Conservation (phyloP, 257 asterid genomes). For the Lantana camara region DNA sequence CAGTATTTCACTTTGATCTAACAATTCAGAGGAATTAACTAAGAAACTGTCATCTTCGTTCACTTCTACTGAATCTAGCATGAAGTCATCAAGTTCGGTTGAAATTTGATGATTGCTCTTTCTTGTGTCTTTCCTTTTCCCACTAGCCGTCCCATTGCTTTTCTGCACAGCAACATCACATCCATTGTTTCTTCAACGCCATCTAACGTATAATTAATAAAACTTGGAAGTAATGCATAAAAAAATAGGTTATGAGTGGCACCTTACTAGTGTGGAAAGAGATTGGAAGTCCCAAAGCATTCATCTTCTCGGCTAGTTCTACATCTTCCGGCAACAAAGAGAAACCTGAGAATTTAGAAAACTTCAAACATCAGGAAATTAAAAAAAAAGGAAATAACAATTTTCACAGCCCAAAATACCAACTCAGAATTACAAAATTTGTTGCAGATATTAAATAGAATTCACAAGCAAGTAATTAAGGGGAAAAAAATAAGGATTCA, state of each 20-base stretch:
- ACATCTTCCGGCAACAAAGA: conserved; percentile 45
- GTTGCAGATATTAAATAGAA: not conserved
- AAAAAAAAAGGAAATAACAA: too few relatives aligned
- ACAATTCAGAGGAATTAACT: conserved; percentile 31
- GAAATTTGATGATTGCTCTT: conserved; percentile 34
- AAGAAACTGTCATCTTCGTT: conserved; percentile 40
- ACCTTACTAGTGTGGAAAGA: conserved; percentile 77
- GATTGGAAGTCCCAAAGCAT: conserved; percentile 83
- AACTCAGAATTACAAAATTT: conserved; percentile 15
- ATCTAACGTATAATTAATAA: too few relatives aligned
- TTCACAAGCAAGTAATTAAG: not conserved
- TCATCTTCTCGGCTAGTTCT: conserved; percentile 57
- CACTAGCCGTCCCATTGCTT: conserved; percentile 39
- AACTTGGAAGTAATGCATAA: too few relatives aligned
- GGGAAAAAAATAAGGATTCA: not conserved
- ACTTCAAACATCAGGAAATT: conserved; percentile 25
- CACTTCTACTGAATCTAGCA: conserved; percentile 34
- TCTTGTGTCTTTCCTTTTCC: conserved; percentile 47
- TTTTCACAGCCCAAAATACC: conserved; percentile 17
- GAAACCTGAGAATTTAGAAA: conserved; percentile 40
- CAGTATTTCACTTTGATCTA: conserved; percentile 36
- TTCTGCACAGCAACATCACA: conserved; percentile 41
- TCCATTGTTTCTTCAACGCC: not conserved
- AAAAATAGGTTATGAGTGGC: conserved; percentile 28
- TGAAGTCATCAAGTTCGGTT: conserved; percentile 28